phyloP scores from a whole-genome alignment of 305 asterid species.

The Nicotiana rustica region DNA sequence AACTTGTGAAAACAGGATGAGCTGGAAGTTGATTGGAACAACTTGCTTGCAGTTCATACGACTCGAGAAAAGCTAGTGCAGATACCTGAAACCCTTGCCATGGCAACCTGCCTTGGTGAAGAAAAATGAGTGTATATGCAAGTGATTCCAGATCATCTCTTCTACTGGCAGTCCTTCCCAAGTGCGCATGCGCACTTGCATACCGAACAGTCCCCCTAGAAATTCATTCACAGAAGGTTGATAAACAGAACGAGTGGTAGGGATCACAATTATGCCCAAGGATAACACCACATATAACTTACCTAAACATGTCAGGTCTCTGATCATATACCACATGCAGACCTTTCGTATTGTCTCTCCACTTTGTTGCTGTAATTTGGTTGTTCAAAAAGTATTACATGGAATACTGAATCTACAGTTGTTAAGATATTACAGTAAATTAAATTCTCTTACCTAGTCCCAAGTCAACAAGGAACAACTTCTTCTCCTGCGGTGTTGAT shows the following conservation, averaged over 20 bases:
- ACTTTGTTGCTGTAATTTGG: conserved; percentile 37
- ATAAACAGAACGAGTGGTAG: conserved; percentile 13
- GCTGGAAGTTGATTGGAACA: conserved; percentile 24
- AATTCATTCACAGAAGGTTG: conserved; percentile 28
- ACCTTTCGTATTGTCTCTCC: conserved; percentile 37
- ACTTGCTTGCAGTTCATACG: conserved; percentile 14
- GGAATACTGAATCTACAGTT: conserved; percentile 11
- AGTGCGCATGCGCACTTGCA: conserved; percentile 45
- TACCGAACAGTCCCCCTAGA: conserved; percentile 43
- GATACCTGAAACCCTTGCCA: conserved; percentile 46
- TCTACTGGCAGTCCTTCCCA: conserved; percentile 43
- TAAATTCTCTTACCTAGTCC: conserved; percentile 36
- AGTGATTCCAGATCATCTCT: conserved; percentile 44
- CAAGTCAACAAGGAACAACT: conserved; percentile 38
- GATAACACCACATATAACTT: conserved; percentile 23
- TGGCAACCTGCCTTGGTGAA: conserved; percentile 39
- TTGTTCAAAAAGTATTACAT: conserved; percentile 8
- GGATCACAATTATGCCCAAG: background rate
- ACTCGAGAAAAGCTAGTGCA: conserved; percentile 18
- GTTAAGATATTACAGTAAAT: background rate
- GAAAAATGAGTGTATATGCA: conserved; percentile 42
- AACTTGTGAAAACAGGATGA: conserved; percentile 8
- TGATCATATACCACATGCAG: conserved; percentile 39
- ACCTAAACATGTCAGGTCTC: conserved; percentile 41
- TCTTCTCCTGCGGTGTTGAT: conserved; percentile 37